phyloP scores from a whole-genome alignment of 2,329 filamentous ascomycete species.

The Macrophomina phaseolina region DNA sequence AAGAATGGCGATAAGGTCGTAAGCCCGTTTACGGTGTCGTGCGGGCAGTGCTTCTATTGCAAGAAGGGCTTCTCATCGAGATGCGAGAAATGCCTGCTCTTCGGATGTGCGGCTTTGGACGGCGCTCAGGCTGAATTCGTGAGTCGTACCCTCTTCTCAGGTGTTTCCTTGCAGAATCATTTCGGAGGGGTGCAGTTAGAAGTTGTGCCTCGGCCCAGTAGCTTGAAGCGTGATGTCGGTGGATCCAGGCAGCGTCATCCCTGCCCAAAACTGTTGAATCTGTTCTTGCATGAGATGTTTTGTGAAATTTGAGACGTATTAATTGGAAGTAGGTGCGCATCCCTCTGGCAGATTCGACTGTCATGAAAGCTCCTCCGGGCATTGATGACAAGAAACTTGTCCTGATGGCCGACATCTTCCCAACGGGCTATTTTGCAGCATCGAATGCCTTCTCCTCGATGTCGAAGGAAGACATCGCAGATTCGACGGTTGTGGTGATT shows the following conservation, averaged over 20 bases:
- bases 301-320: background rate
- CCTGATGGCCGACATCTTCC: constrained; percentile 93
- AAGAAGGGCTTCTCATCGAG: constrained; percentile 76
- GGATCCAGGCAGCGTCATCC: too few species aligned
- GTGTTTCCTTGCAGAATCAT: background rate
- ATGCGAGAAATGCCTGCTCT: constrained; percentile 72
- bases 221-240: too few species aligned
- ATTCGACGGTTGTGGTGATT: constrained; percentile 77
- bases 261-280: too few species aligned
- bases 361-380: constrained; percentile 72
- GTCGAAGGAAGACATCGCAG: constrained; percentile 61
- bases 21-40: constrained; percentile 72
- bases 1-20: constrained; percentile 79
- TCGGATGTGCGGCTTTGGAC: constrained; percentile 72
- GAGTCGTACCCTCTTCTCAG: constrained; percentile 29
- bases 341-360: constrained; percentile 79
- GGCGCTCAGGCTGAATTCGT: constrained; percentile 83
- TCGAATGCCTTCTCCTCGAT: constrained; percentile 75
- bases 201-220: too few species aligned
- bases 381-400: constrained; percentile 78
- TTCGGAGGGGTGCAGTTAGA: background rate
- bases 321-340: constrained; percentile 56
- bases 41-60: constrained; percentile 83
- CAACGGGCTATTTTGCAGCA: constrained; percentile 80
- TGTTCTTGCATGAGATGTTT: background rate